phyloP scores from a whole-genome alignment of 129 eudicot species.

The carrot (Daucus carota) region DH1_v3.0 NC_030387.2:11113001-11113500 shows the following conservation, averaged over 20 bases:
- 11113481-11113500: conserved; percentile 90
- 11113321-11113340: background rate
- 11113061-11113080: conserved; percentile 91
- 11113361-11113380: background rate
- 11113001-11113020: conserved; percentile 76
- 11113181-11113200: conserved; percentile 55
- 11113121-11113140: conserved; percentile 95
- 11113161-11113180: conserved; percentile 78
- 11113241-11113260: conserved; percentile 94
- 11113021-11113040: conserved; percentile 97
- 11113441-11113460: conserved; percentile 48
- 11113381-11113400: background rate
- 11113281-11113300: conserved; percentile 70
- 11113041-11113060: conserved; percentile 70
- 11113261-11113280: conserved; percentile 96
- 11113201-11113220: conserved; percentile 62
- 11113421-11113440: background rate
- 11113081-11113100: conserved; percentile 70
- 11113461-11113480: conserved; percentile 92
- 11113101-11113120: conserved; percentile 90
- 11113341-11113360: background rate
- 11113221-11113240: conserved; percentile 87
- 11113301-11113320: background rate
- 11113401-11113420: background rate
- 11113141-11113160: conserved; percentile 94